phyloP scores from a whole-genome alignment of 129 eudicot genomes.

The Artemisia tridentata region DNA sequence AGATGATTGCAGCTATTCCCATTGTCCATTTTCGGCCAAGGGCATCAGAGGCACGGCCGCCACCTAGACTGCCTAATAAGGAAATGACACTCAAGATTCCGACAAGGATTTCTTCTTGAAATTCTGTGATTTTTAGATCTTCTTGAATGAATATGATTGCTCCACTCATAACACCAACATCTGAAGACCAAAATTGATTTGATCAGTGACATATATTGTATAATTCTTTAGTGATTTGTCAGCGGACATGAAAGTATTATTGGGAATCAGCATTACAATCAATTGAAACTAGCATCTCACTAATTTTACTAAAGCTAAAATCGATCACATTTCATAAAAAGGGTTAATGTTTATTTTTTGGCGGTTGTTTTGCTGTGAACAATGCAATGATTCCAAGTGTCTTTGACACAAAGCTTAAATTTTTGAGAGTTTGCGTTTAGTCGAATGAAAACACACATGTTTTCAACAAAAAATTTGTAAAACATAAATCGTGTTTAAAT shows the following conservation, averaged over 20 bases:
- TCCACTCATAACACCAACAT: conserved; percentile 94
- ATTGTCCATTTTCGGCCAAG: conserved; percentile 92
- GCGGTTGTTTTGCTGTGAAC: no score
- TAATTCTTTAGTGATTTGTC: neutral
- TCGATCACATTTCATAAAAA: no score
- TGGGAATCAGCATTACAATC: neutral
- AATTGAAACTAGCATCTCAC: neutral
- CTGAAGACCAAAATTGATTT: conserved; percentile 31
- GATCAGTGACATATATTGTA: conserved; percentile 1
- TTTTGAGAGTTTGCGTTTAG: no score
- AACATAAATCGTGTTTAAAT: no score
- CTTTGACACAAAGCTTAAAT: no score
- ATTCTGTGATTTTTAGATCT: conserved; percentile 70
- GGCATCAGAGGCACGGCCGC: conserved; percentile 74
- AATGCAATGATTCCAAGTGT: no score
- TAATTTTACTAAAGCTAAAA: no score
- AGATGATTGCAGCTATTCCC: conserved; percentile 74
- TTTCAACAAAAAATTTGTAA: no score
- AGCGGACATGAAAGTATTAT: neutral
- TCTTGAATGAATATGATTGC: conserved; percentile 77
- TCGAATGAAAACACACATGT: no score
- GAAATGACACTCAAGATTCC: conserved; percentile 76
- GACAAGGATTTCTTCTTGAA: conserved; percentile 73
- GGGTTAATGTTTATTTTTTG: no score
- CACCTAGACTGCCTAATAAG: conserved; percentile 73